Conservation (phyloP, 345 rosid genomes). For the Gossypium bickii region DNA sequence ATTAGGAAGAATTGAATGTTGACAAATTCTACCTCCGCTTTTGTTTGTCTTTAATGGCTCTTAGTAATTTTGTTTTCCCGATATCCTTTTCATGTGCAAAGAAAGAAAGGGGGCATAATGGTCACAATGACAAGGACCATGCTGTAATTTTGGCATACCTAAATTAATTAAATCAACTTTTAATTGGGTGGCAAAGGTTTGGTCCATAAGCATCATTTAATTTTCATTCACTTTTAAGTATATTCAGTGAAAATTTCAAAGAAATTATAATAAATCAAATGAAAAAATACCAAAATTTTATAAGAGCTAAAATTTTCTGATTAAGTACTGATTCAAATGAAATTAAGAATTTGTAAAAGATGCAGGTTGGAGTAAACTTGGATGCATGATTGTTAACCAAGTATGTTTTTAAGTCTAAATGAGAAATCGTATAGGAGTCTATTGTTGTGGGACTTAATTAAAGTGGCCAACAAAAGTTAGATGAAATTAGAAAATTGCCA, state of each 20-base stretch:
- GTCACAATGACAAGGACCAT: neutral
- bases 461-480: neutral
- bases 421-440: neutral
- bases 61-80: neutral
- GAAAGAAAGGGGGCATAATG: slow-evolving; percentile 1
- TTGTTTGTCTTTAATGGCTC: neutral
- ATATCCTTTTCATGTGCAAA: neutral
- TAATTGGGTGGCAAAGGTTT: neutral
- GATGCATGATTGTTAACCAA: no score
- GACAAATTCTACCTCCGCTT: neutral
- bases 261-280: no score
- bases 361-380: no score
- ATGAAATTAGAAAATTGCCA: neutral
- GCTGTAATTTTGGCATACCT: neutral
- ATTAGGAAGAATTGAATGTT: neutral
- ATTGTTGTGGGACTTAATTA: neutral
- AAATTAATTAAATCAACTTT: neutral
- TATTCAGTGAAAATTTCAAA: no score
- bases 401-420: no score
- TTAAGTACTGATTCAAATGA: no score
- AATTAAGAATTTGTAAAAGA: no score
- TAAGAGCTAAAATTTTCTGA: no score
- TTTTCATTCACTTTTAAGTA: neutral
- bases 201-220: neutral
- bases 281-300: no score